phyloP scores from a whole-genome alignment of 2,329 filamentous ascomycete species.

The Endocalyx cinctus region DNA sequence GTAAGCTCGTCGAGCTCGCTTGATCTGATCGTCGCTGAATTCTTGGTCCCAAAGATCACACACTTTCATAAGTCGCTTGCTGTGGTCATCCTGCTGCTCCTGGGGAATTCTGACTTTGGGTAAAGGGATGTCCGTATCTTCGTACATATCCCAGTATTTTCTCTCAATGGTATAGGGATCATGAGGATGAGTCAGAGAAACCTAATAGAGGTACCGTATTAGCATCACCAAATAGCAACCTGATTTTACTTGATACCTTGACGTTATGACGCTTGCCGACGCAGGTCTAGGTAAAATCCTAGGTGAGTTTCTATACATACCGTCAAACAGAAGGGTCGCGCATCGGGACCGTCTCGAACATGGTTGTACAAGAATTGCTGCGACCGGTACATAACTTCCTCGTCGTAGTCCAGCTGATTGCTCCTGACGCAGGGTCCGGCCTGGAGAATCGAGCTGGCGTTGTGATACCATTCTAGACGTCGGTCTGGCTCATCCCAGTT shows the following conservation, averaged over 20 bases:
- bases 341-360: slow-evolving; percentile 69
- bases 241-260: too few relatives aligned
- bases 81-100: slow-evolving; percentile 81
- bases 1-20: slow-evolving; percentile 80
- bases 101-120: slow-evolving; percentile 74
- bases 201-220: slow-evolving; percentile 29
- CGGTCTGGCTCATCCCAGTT: slow-evolving; percentile 90
- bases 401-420: slow-evolving; percentile 94
- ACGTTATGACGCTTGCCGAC: too few relatives aligned
- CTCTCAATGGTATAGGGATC: slow-evolving; percentile 92
- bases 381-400: slow-evolving; percentile 91
- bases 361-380: slow-evolving; percentile 89
- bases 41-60: slow-evolving; percentile 82
- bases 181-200: slow-evolving; percentile 90
- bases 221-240: slow-evolving; percentile 1
- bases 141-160: slow-evolving; percentile 91
- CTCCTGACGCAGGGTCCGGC: slow-evolving; percentile 84
- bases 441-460: slow-evolving; percentile 88
- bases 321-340: slow-evolving; percentile 80
- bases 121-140: slow-evolving; percentile 79
- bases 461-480: slow-evolving; percentile 92
- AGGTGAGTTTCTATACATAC: slow-evolving; percentile 37
- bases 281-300: too few relatives aligned
- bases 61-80: slow-evolving; percentile 78
- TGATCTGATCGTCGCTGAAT: slow-evolving; percentile 81